phyloP scores from a whole-genome alignment of 129 eudicot species.

The Helianthus tuberosus region DNA sequence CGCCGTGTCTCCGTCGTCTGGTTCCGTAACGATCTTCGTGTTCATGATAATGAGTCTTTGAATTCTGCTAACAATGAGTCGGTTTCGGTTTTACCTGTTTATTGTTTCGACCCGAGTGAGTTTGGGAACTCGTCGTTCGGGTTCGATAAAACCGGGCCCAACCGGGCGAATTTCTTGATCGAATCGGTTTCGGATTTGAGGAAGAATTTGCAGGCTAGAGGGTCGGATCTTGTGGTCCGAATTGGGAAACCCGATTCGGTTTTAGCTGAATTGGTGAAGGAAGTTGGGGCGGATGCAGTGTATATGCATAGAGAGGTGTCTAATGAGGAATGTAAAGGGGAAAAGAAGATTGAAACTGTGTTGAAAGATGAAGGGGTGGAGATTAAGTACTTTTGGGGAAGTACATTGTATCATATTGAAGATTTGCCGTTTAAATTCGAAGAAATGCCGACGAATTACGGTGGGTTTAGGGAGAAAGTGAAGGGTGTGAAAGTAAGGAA shows the following conservation, averaged over 20 bases:
- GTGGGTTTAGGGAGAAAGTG: slow-evolving; percentile 88
- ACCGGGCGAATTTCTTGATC: slow-evolving; percentile 71
- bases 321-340: slow-evolving; percentile 83
- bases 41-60: slow-evolving; percentile 80
- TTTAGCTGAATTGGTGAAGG: slow-evolving; percentile 73
- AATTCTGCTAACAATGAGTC: slow-evolving; percentile 76
- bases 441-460: slow-evolving; percentile 85
- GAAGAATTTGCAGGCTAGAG: slow-evolving; percentile 63
- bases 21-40: slow-evolving; percentile 91
- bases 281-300: slow-evolving; percentile 77
- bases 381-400: slow-evolving; percentile 97
- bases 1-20: slow-evolving; percentile 81
- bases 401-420: slow-evolving; percentile 92
- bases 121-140: slow-evolving; percentile 80
- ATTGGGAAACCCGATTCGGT: slow-evolving; percentile 81
- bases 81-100: slow-evolving; percentile 71
- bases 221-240: slow-evolving; percentile 86
- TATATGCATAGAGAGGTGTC: slow-evolving; percentile 82
- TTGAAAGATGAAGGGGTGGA: slow-evolving; percentile 94
- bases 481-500: slow-evolving; percentile 78
- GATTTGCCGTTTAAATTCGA: slow-evolving; percentile 86
- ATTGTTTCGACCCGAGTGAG: slow-evolving; percentile 84
- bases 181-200: slow-evolving; percentile 76
- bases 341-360: slow-evolving; percentile 66
- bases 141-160: slow-evolving; percentile 88